A percentile compares a stretch with the other conserved stretches of the same genome.
Evolutionary conservation across 495 filamentous ascomycete species (phyloP).

Genomic region (Rusavskia elegans): DNA sequence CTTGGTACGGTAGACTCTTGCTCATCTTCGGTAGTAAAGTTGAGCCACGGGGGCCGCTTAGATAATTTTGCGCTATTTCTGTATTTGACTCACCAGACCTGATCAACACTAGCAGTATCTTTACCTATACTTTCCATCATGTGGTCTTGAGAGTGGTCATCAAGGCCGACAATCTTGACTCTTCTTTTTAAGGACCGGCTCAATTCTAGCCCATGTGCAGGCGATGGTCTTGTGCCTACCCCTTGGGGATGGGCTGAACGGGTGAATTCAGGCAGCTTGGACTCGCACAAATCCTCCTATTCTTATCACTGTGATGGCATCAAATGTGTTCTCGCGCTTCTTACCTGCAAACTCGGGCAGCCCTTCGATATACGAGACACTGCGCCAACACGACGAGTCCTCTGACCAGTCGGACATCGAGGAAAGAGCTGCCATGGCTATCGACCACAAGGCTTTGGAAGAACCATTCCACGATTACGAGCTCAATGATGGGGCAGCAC

Average conservation of each 20-base stretch:
- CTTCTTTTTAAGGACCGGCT: not conserved
- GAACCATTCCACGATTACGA: constrained; percentile 57
- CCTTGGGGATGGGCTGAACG: constrained; percentile 3
- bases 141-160: too few relatives aligned
- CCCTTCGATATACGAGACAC: constrained; percentile 56
- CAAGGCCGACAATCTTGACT: not conserved
- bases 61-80: too few relatives aligned
- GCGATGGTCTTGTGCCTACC: not conserved
- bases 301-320: constrained; percentile 42
- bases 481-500: constrained; percentile 37
- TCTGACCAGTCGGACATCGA: constrained; percentile 48
- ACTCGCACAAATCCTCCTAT: not conserved
- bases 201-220: not conserved
- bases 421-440: constrained; percentile 45
- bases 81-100: too few relatives aligned
- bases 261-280: not conserved
- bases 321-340: constrained; percentile 61
- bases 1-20: not conserved
- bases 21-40: not conserved
- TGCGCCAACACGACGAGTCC: constrained; percentile 43
- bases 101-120: too few relatives aligned
- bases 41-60: not conserved
- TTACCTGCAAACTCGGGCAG: constrained; percentile 43
- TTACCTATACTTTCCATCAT: too few relatives aligned
- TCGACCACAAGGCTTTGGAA: constrained; percentile 54